Conservation (phyloP, 2,329 filamentous ascomycete genomes). For the Diaporthe destruens region DNA sequence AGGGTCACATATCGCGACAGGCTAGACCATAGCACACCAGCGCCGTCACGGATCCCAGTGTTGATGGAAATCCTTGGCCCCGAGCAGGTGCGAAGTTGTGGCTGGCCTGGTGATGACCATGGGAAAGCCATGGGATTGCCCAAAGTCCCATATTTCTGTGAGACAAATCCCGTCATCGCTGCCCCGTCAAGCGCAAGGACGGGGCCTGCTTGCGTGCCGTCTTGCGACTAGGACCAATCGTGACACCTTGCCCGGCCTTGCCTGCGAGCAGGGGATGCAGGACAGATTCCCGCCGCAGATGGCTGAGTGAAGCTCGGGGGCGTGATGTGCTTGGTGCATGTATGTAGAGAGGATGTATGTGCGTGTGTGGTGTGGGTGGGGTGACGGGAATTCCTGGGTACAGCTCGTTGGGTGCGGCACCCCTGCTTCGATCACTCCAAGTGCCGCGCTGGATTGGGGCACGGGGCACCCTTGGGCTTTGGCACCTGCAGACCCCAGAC, state of each 20-base stretch:
- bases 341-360: no score
- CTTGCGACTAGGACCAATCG: slow-evolving; percentile 17
- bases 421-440: slow-evolving; percentile 26
- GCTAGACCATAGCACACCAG: slow-evolving; percentile 2
- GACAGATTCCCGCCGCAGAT: slow-evolving; percentile 6
- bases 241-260: slow-evolving; percentile 12
- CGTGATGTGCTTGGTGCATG: slow-evolving; percentile 19
- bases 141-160: slow-evolving; percentile 32
- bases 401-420: slow-evolving; percentile 9
- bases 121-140: slow-evolving; percentile 30
- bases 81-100: slow-evolving; percentile 9
- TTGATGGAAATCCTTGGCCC: slow-evolving; percentile 5
- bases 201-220: neutral
- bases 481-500: slow-evolving; percentile 36
- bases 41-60: slow-evolving; percentile 23
- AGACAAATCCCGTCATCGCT: slow-evolving; percentile 30
- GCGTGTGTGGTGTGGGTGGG: slow-evolving; percentile 15
- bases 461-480: slow-evolving; percentile 40
- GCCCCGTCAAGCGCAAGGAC: slow-evolving; percentile 20
- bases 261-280: slow-evolving; percentile 7
- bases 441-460: slow-evolving; percentile 31
- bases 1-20: slow-evolving; percentile 6
- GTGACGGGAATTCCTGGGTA: slow-evolving; percentile 1
- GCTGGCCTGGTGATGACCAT: slow-evolving; percentile 26
- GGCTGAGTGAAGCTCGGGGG: slow-evolving; percentile 18